These are phyloP conservation scores for Jasminum sambac DNA, from an alignment of 257 asterid species.

Conservation along the genomic window DNA sequence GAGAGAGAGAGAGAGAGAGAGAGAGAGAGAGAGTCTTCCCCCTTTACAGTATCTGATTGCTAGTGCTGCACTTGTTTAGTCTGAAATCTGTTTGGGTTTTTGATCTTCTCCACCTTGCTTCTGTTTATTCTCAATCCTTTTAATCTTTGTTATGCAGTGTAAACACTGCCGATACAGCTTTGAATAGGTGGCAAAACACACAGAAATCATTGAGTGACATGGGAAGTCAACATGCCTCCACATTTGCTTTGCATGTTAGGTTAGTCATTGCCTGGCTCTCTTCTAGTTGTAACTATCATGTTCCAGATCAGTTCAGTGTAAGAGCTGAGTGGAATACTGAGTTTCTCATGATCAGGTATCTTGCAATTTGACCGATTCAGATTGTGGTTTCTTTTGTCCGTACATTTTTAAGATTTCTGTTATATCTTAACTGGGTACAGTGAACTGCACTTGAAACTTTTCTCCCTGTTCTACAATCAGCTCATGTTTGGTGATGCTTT, in stretches of 20 bases:
- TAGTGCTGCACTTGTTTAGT: not conserved
- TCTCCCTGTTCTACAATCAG: not conserved
- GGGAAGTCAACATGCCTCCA: constrained; percentile 53
- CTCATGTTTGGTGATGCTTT: not conserved
- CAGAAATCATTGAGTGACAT: constrained; percentile 52
- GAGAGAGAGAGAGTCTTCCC: no score
- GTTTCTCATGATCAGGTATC: not conserved
- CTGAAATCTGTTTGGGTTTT: constrained; percentile 1
- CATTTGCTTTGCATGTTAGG: constrained; percentile 57
- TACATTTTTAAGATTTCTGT: not conserved
- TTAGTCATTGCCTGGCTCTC: constrained; percentile 24
- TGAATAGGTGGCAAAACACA: constrained; percentile 44
- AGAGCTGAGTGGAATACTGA: not conserved
- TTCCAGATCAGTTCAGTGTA: not conserved
- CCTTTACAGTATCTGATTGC: no score
- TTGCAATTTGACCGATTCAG: not conserved
- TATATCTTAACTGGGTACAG: not conserved
- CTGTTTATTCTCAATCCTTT: constrained; percentile 13
- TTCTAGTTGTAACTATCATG: not conserved
- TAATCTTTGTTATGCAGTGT: constrained; percentile 40
- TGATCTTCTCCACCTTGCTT: not conserved
- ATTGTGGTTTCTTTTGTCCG: not conserved
- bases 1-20: no score
- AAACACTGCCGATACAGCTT: constrained; percentile 53
- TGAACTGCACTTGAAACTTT: not conserved